Percentiles rank a stretch among this genome's conserved stretches.
These are phyloP conservation scores for Boletus vermiculosoides DNA, from an alignment of 768 basidiomycete genomes.

Conservation along the genomic window DNA sequence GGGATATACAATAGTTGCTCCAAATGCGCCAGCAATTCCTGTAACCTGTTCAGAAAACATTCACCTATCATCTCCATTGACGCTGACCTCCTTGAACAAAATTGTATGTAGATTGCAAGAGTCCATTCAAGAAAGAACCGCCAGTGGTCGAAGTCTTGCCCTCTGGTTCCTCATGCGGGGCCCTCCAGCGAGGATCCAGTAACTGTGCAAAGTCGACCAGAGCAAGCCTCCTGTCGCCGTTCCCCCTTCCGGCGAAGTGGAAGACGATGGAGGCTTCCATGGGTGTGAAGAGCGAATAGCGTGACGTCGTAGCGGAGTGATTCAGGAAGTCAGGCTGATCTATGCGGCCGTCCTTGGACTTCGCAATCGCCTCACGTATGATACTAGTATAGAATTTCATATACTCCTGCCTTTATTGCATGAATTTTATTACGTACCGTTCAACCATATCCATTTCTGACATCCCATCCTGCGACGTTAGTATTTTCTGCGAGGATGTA, in stretches of 20 bases:
- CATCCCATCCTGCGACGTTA: conserved; percentile 5
- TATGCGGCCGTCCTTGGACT: conserved; percentile 94
- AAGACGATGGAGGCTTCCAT: conserved; percentile 99
- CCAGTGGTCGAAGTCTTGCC: conserved; percentile 29
- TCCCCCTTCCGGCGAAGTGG: conserved; percentile 91
- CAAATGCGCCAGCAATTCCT: conserved; percentile 91
- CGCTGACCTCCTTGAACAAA: conserved; percentile 79
- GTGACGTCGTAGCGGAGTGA: conserved; percentile 78
- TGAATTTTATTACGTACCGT: conserved; percentile 43
- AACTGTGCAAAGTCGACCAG: conserved; percentile 91
- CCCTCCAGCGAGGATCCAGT: conserved; percentile 85
- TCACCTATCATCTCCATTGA: not conserved
- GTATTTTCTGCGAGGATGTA: not conserved
- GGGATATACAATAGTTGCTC: conserved; percentile 97
- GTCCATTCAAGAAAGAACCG: conserved; percentile 48
- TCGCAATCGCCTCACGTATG: conserved; percentile 85
- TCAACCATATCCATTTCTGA: conserved; percentile 96
- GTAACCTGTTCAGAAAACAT: conserved; percentile 18
- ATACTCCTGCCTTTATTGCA: not conserved
- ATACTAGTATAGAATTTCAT: conserved; percentile 46
- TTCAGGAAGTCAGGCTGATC: conserved; percentile 95
- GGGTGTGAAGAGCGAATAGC: conserved; percentile 94
- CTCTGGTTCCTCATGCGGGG: conserved; percentile 58
- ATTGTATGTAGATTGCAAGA: conserved; percentile 77
- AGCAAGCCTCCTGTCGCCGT: conserved; percentile 65